Evolutionary conservation across 192 early-diverging fungal species (phyloP).

Genomic region (Backusella psychrophila): DNA sequence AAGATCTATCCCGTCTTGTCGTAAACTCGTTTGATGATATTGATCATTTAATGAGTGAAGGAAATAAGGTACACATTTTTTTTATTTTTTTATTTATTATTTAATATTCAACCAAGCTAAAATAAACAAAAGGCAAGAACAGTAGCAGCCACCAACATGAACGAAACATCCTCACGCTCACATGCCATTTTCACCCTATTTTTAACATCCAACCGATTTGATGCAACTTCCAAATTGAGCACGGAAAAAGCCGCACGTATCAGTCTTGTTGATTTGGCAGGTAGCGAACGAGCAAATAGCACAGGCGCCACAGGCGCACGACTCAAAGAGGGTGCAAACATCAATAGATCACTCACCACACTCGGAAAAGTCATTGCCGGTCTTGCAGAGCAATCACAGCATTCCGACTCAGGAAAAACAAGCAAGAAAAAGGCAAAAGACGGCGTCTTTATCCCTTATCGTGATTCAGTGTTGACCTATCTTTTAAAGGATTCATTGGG

Average conservation of each 20-base stretch:
- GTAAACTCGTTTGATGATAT: conserved; percentile 73
- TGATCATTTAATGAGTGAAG: conserved; percentile 69
- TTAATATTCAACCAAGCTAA: neutral
- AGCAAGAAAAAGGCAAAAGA: neutral
- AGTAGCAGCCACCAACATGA: conserved; percentile 95
- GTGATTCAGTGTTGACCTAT: conserved; percentile 82
- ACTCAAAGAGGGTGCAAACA: conserved; percentile 92
- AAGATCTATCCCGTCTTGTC: conserved; percentile 84
- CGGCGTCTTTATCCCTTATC: conserved; percentile 72
- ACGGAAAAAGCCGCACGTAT: conserved; percentile 75
- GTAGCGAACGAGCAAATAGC: conserved; percentile 84
- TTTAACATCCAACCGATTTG: conserved; percentile 60
- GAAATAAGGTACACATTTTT: conserved; percentile 59
- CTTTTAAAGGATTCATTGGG: conserved; percentile 71
- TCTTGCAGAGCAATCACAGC: conserved; percentile 65
- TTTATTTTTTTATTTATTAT: neutral
- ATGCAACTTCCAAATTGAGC: conserved; percentile 43
- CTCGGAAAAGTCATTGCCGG: conserved; percentile 94
- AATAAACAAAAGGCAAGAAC: conserved; percentile 60
- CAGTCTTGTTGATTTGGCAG: conserved; percentile 89
- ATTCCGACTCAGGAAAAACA: conserved; percentile 35
- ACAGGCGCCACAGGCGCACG: conserved; percentile 83
- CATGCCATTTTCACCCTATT: conserved; percentile 83
- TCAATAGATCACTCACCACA: conserved; percentile 90
- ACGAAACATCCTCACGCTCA: conserved; percentile 85